phyloP scores from a whole-genome alignment of 2,329 filamentous ascomycete genomes.

The Periconia digitata region DNA sequence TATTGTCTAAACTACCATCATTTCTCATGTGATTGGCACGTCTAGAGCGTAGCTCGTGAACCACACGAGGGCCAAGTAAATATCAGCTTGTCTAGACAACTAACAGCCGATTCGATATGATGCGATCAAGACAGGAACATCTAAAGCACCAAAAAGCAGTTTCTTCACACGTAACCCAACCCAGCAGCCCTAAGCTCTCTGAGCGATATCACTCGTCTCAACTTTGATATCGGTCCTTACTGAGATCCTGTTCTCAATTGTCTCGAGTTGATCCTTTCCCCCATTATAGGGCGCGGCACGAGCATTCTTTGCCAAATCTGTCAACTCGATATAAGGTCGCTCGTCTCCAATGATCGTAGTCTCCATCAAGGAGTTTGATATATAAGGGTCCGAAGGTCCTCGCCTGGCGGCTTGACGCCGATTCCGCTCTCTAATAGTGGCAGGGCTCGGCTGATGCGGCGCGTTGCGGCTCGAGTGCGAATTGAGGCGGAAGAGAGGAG shows the following conservation, averaged over 20 bases:
- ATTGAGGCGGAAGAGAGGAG: conserved; percentile 8
- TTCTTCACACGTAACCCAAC: too few species aligned
- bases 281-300: not conserved
- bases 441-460: not conserved
- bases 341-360: conserved; percentile 3
- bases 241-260: not conserved
- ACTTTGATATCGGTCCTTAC: not conserved
- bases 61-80: too few species aligned
- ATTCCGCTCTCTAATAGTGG: not conserved
- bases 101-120: too few species aligned
- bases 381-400: conserved; percentile 3
- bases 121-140: too few species aligned
- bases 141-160: too few species aligned
- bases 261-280: not conserved
- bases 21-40: too few species aligned
- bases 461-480: not conserved
- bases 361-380: conserved; percentile 8
- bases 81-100: too few species aligned
- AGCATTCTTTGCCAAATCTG: conserved; percentile 1
- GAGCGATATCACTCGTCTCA: not conserved
- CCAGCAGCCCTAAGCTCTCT: too few species aligned
- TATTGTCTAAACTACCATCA: too few species aligned
- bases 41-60: too few species aligned
- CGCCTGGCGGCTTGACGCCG: not conserved
- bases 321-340: conserved; percentile 4